phyloP scores from a whole-genome alignment of 768 basidiomycete species.

The Termitomyces sp. region DNA sequence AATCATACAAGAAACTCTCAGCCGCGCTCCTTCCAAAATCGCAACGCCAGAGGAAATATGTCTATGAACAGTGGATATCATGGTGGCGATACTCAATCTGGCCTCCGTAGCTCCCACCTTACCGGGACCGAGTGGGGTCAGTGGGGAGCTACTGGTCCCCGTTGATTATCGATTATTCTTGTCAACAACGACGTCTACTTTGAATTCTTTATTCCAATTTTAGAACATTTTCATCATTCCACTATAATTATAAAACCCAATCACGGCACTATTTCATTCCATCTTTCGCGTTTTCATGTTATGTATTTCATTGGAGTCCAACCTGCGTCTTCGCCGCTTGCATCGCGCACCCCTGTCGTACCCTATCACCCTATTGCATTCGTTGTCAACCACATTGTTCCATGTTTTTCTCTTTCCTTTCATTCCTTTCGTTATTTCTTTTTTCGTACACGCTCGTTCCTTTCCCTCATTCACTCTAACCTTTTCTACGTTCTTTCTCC shows the following conservation, averaged over 20 bases:
- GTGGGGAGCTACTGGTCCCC: conserved; percentile 26
- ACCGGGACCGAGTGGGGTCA: conserved; percentile 31
- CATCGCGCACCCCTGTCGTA: background rate
- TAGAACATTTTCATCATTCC: conserved; percentile 7
- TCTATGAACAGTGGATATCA: conserved; percentile 21
- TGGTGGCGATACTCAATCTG: conserved; percentile 20
- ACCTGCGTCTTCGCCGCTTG: conserved; percentile 4
- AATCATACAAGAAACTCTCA: conserved; percentile 23
- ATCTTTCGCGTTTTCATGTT: conserved; percentile 13
- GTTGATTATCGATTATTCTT: conserved; percentile 17
- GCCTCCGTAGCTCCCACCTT: conserved; percentile 18
- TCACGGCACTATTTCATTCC: conserved; percentile 14
- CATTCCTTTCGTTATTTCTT: background rate
- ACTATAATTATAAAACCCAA: conserved; percentile 14
- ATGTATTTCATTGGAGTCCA: conserved; percentile 13
- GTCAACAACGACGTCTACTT: conserved; percentile 10
- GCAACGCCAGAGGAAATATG: conserved; percentile 26
- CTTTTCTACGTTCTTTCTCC: background rate
- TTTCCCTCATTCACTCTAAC: background rate
- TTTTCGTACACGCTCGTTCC: background rate
- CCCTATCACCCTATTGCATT: conserved; percentile 14
- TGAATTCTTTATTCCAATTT: conserved; percentile 6
- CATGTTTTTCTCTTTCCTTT: background rate
- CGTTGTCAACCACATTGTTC: background rate
- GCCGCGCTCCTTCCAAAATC: conserved; percentile 24